Evolutionary conservation across 352 stramenopile genomes (phyloP), one percentile per base, ranked within the genome.

Genomic region (Globisporangium ultimum): DNA sequence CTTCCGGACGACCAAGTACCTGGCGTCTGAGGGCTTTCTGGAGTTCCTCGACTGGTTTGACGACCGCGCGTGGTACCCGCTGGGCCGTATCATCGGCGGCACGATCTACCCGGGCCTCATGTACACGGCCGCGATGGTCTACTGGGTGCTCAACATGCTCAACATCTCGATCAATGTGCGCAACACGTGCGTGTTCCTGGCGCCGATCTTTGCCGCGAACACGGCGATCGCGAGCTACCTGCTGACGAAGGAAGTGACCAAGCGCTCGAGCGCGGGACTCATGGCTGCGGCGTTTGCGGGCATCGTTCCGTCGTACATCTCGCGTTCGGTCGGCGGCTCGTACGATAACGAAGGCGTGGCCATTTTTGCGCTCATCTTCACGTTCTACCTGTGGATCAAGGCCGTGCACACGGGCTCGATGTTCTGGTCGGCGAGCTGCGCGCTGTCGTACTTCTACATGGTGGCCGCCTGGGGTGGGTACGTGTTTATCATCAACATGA

Each of bases 401-500:
- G 80, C 87, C n/a, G 88, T 97, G 48, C 84, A 96, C 74, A 96
- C 88, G 56, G 87, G 87, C 40, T 95, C 85, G 41, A 94, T 96
- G 80, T 83, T 94, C 60, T 91, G 78, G 78, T 84, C 80, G 15
- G 85, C 79, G 17, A 76, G 63, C 43, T 93, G 80, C 59, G 80
- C 81, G 62, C 86, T 99, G 15, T 79, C 84, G 13, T 99, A 99
- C 81, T 98, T 99, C 70, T 98, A 99, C 84, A 97, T 97, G 89
- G 96, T 98, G 17, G 91, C 93, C 4, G 87, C 94, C 8, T 99
- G 96, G 96, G 96, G 96, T 53, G 96, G 96, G 38, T 99, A 98
- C 78, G 91, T 99, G 17, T 99, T 99, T 78, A 98, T 99, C 58
- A 93, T 99, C 72, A 99, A 99, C 80, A 91, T 99, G 66, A 95